Conservation (phyloP, 495 filamentous ascomycete species). For the Daldinia grandis region DNA sequence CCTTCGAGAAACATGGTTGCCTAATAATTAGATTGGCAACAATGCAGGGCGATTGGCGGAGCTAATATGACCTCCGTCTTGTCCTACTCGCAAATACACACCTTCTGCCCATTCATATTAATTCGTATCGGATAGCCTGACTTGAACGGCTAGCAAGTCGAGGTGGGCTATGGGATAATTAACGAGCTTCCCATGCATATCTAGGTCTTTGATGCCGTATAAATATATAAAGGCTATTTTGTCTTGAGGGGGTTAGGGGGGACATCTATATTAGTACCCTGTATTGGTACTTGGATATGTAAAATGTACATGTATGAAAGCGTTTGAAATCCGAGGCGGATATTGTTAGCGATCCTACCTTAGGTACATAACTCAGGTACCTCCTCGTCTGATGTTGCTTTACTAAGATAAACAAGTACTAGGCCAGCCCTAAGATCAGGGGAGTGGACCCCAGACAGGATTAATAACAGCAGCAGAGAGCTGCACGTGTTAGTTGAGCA, state of each 20-base stretch:
- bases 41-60: slow-evolving; percentile 31
- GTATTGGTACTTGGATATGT: not conserved
- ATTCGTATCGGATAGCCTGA: not conserved
- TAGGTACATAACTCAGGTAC: not conserved
- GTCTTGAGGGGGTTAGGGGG: slow-evolving; percentile 6
- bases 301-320: slow-evolving; percentile 9
- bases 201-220: slow-evolving; percentile 13
- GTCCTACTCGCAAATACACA: slow-evolving; percentile 14
- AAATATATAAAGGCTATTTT: slow-evolving; percentile 11
- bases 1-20: slow-evolving; percentile 35
- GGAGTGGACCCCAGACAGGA: slow-evolving; percentile 8
- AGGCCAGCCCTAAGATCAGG: slow-evolving; percentile 27
- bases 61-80: slow-evolving; percentile 4
- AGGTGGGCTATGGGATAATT: not conserved
- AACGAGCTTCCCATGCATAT: not conserved
- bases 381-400: slow-evolving; percentile 4
- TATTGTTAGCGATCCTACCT: not conserved
- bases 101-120: not conserved
- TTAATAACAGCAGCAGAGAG: slow-evolving; percentile 13
- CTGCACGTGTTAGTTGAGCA: not conserved
- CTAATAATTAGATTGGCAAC: slow-evolving; percentile 32
- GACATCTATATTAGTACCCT: not conserved
- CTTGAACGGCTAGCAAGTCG: not conserved
- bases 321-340: slow-evolving; percentile 6
- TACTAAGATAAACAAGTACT: not conserved